Evolutionary conservation across 2,329 filamentous ascomycete genomes (phyloP).

Genomic region (Pseudogymnoascus sp.): DNA sequence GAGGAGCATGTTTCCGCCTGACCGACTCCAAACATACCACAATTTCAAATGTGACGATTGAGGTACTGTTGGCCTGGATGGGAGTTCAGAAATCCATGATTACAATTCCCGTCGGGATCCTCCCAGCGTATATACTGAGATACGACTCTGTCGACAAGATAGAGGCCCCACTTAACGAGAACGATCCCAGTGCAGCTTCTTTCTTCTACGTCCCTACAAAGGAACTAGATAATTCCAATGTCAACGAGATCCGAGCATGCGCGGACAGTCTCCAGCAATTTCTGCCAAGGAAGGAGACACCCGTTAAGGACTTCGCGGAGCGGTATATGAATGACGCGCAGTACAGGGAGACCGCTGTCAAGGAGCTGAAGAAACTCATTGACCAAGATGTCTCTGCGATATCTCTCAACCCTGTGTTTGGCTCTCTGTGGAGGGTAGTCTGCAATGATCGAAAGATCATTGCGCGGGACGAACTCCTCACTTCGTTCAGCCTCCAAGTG

Average conservation of each 20-base stretch:
- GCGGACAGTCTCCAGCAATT: neutral
- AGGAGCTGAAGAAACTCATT: constrained; percentile 38
- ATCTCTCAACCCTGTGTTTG: constrained; percentile 43
- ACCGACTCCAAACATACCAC: neutral
- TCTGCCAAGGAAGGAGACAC: constrained; percentile 26
- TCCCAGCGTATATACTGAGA: neutral
- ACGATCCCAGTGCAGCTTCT: neutral
- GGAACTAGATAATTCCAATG: too few species aligned
- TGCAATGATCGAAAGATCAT: constrained; percentile 36
- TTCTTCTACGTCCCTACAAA: neutral
- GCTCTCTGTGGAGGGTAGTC: constrained; percentile 41
- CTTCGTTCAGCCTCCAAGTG: neutral
- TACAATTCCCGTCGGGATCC: neutral
- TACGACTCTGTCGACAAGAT: neutral
- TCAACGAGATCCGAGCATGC: neutral
- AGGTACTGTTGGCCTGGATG: constrained; percentile 1
- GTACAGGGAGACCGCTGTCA: constrained; percentile 34
- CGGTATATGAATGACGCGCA: constrained; percentile 33
- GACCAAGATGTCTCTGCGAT: constrained; percentile 36
- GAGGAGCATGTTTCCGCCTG: neutral
- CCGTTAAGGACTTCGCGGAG: constrained; percentile 26
- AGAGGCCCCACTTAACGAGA: neutral
- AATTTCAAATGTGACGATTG: neutral
- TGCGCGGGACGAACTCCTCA: neutral
- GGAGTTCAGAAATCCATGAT: neutral